Conservation (phyloP, 768 basidiomycete species). For the Leccinum rimulosum region DNA sequence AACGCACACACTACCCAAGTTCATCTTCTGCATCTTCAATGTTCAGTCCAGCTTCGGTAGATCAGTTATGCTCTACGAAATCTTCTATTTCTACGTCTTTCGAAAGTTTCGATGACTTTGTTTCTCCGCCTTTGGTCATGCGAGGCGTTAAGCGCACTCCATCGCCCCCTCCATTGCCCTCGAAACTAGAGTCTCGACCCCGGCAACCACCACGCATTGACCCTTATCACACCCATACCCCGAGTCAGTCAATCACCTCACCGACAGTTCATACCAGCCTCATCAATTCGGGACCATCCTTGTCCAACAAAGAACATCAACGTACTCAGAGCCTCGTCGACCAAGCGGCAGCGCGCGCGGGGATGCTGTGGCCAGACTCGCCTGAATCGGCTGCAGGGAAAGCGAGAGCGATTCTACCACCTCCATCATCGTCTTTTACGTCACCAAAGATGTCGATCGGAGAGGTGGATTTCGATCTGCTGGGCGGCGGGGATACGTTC, state of each 20-base stretch:
- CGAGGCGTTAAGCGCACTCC: constrained; percentile 36
- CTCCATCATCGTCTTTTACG: constrained; percentile 16
- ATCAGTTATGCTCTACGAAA: constrained; percentile 18
- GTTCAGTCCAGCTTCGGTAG: constrained; percentile 20
- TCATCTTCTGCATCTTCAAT: constrained; percentile 28
- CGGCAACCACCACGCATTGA: constrained; percentile 11
- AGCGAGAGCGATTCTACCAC: constrained; percentile 27
- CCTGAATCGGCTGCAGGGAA: constrained; percentile 20
- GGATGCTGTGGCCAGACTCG: constrained; percentile 38
- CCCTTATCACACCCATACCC: constrained; percentile 20
- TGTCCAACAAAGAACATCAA: constrained; percentile 47
- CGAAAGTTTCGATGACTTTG: constrained; percentile 50
- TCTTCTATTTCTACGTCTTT: constrained; percentile 31
- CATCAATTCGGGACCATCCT: constrained; percentile 11
- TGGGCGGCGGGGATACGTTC: constrained; percentile 13
- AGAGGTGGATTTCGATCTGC: constrained; percentile 15
- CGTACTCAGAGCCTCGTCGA: constrained; percentile 59
- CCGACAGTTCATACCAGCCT: constrained; percentile 16
- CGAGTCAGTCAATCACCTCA: constrained; percentile 13
- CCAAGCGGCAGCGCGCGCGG: constrained; percentile 48
- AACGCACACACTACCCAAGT: constrained; percentile 21
- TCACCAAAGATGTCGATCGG: constrained; percentile 1
- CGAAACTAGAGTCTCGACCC: constrained; percentile 27
- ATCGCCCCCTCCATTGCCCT: constrained; percentile 45
- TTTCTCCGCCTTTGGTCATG: constrained; percentile 29